Evolutionary conservation across 2,329 filamentous ascomycete genomes (phyloP).

Genomic region (Talaromyces marneffei): DNA sequence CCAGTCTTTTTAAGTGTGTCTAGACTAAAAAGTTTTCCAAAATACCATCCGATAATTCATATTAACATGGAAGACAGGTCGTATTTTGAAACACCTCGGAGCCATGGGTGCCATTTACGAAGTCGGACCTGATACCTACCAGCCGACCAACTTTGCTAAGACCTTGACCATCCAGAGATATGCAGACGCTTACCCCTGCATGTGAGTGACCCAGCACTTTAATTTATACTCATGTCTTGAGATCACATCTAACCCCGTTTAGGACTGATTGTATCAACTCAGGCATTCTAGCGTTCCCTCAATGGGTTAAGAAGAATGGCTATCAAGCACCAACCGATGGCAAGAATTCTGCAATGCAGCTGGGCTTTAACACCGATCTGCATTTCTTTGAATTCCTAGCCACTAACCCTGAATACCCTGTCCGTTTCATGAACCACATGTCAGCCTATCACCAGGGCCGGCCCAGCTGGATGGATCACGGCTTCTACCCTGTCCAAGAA

Average conservation of each 20-base stretch:
- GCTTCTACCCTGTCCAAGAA: slow-evolving; percentile 16
- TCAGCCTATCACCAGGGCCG: slow-evolving; percentile 35
- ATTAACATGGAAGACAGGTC: slow-evolving; percentile 23
- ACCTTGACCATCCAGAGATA: slow-evolving; percentile 23
- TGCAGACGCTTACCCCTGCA: slow-evolving; percentile 22
- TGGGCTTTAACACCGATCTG: slow-evolving; percentile 23
- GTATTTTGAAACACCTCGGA: slow-evolving; percentile 34
- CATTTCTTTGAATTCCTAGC: slow-evolving; percentile 27
- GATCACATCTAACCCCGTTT: neutral
- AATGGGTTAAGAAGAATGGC: slow-evolving; percentile 22
- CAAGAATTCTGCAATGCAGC: slow-evolving; percentile 22
- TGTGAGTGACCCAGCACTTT: slow-evolving; percentile 14
- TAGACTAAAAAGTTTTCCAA: neutral
- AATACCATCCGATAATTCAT: slow-evolving; percentile 9
- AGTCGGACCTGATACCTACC: slow-evolving; percentile 25
- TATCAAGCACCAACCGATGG: slow-evolving; percentile 25
- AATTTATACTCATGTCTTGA: slow-evolving; percentile 15
- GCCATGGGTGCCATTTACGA: slow-evolving; percentile 33
- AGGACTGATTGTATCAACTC: slow-evolving; percentile 26
- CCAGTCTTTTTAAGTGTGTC: slow-evolving; percentile 17
- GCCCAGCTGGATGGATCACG: slow-evolving; percentile 31
- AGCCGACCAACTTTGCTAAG: slow-evolving; percentile 21
- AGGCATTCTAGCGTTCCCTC: slow-evolving; percentile 22
- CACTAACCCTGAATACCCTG: slow-evolving; percentile 23
- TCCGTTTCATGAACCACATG: slow-evolving; percentile 41